Evolutionary conservation across 2,329 filamentous ascomycete genomes (phyloP), one percentile per base, ranked within the genome.

Genomic region (Ophiostoma novo-ulmi): DNA sequence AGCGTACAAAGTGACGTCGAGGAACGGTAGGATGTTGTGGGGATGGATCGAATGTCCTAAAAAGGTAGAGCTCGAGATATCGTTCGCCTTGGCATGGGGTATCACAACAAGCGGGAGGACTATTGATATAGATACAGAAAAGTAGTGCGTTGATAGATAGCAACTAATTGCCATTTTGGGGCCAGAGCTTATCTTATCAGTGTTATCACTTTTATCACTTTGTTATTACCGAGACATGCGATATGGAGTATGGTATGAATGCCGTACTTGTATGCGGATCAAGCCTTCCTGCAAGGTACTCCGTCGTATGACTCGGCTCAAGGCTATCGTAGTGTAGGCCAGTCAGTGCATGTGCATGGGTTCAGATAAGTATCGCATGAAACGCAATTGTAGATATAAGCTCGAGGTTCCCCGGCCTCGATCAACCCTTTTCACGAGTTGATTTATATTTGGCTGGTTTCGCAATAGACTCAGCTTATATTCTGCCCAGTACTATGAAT

Each of bases 271-370:
- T n/a, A 58, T 63, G 26, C 58, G 58, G n/a, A 35, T 26, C 26
- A 63, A 35, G 58, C 58, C 52, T 26, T 11, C 52, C 52, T 63
- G 58, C 26, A 63, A 63, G 58, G 58, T 17, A 63, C 58, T 63
- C 2, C 52, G n/a, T 31, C 22, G 52, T 20, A 48, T 48, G 44
- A 48, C 17, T 17, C 6, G 17, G 1, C 17, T 20, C 17, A 10
- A 48, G 14, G 44, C 10, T 48, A 48, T 48, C 44, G 44, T 20
- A n/a, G 17, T 48, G 44, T 20, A 48, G 44, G 44, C 20, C 17
- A 48, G 31, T 31, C 31, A 31, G 31, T 31, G 31, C 31, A 48
- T 48, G 17, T 48, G 31, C 31, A 3, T 31, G 31, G 31, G 31
- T 31, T 31, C 31, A n/a, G 17, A 48, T 48, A 48, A 20, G 44